Evolutionary conservation across 805 yeast species (phyloP).

Genomic region (Yarrowia sp.): DNA sequence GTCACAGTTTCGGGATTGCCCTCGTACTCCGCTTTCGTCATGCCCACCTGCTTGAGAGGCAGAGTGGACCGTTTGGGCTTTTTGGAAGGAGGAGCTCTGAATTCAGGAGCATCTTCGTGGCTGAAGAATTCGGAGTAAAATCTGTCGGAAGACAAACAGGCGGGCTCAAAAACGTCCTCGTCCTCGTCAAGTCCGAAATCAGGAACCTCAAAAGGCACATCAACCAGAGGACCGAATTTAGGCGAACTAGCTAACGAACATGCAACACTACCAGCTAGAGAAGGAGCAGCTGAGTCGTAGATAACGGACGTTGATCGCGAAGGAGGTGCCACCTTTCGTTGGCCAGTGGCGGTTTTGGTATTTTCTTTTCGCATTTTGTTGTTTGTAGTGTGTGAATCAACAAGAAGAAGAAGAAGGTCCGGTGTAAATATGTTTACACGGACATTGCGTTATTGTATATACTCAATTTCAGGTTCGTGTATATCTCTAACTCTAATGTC

Average conservation of each 20-base stretch:
- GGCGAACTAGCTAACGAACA: background rate
- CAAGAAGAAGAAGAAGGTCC: too few species aligned
- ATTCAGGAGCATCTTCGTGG: background rate
- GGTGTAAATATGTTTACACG: background rate
- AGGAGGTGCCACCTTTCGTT: slow-evolving; percentile 6
- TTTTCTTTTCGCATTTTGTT: background rate
- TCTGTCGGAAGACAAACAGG: background rate
- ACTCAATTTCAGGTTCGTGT: background rate
- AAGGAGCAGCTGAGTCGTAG: slow-evolving; percentile 1
- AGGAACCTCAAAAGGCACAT: background rate
- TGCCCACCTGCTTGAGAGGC: slow-evolving; percentile 13
- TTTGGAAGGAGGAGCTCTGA: background rate
- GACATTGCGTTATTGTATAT: slow-evolving; percentile 1
- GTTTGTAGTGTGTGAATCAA: background rate
- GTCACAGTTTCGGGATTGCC: background rate
- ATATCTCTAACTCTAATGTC: background rate
- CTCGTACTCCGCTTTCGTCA: background rate
- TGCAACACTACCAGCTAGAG: background rate
- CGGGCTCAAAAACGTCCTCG: background rate
- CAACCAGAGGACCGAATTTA: background rate
- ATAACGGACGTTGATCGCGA: slow-evolving; percentile 8
- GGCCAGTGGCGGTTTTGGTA: background rate
- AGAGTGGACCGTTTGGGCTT: background rate
- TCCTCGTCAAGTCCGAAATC: slow-evolving; percentile 1
- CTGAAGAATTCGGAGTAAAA: slow-evolving; percentile 8